These are phyloP conservation scores for Pythium plurisporium DNA, from an alignment of 352 stramenopile species.

Conservation along the genomic window DNA sequence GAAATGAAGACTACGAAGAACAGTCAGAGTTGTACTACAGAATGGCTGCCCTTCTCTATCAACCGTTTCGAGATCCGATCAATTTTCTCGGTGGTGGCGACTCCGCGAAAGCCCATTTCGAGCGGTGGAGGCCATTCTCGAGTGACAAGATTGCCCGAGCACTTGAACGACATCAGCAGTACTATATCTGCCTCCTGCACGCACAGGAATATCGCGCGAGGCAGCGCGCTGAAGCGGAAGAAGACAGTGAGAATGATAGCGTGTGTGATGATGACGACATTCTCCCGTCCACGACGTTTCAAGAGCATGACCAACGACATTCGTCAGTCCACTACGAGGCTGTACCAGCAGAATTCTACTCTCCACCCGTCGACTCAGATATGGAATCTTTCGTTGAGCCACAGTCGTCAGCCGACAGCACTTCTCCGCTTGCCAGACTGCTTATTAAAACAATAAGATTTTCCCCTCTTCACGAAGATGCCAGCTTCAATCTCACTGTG, in stretches of 20 bases:
- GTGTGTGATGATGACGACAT: background rate
- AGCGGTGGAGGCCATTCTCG: background rate
- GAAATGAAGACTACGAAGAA: constrained; percentile 9
- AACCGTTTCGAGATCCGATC: constrained; percentile 10
- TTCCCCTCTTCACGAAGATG: no score
- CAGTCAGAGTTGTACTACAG: constrained; percentile 22
- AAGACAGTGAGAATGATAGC: background rate
- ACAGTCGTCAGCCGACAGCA: no score
- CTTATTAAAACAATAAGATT: no score
- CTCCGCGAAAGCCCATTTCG: background rate
- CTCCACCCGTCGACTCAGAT: background rate
- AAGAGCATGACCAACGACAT: no score
- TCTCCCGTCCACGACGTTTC: no score
- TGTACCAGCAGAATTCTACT: no score
- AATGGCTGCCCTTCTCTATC: constrained; percentile 12
- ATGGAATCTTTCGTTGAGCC: no score
- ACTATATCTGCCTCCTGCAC: constrained; percentile 7
- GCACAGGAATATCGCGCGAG: constrained; percentile 10
- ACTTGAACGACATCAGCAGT: constrained; percentile 18
- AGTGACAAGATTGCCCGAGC: background rate
- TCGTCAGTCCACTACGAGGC: no score
- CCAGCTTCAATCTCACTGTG: no score
- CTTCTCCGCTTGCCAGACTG: no score
- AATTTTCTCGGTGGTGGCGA: background rate
- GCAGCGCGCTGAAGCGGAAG: background rate